phyloP scores from a whole-genome alignment of 2,329 filamentous ascomycete species.

The Cladophialophora yegresii region DNA sequence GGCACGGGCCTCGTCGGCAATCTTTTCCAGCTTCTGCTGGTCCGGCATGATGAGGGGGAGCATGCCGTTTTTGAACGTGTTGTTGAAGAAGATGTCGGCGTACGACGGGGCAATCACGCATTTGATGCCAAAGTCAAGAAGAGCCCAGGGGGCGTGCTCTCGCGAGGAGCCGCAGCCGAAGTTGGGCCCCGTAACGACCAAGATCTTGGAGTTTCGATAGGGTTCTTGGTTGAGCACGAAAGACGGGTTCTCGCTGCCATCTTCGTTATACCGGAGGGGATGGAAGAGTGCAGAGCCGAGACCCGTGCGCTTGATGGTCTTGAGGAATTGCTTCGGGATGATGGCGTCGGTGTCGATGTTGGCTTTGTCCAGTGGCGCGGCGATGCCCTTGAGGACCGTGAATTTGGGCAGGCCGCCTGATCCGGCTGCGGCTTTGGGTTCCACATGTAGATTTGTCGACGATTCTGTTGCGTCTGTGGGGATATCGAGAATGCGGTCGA shows the following conservation, averaged over 20 bases:
- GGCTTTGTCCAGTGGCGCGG: slow-evolving; percentile 79
- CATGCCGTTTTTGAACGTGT: slow-evolving; percentile 99
- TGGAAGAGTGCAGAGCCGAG: slow-evolving; percentile 87
- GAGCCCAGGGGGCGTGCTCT: slow-evolving; percentile 95
- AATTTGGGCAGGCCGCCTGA: slow-evolving; percentile 78
- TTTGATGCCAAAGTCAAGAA: slow-evolving; percentile 94
- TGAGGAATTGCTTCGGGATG: slow-evolving; percentile 98
- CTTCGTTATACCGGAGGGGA: slow-evolving; percentile 73
- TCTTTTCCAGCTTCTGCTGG: slow-evolving; percentile 61
- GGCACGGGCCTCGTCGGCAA: slow-evolving; percentile 75
- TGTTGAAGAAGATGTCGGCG: slow-evolving; percentile 98
- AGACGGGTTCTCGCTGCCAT: slow-evolving; percentile 72
- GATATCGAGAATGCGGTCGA: slow-evolving; percentile 64
- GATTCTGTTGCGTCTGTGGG: slow-evolving; percentile 62
- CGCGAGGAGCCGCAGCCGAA: slow-evolving; percentile 92
- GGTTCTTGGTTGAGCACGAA: slow-evolving; percentile 91
- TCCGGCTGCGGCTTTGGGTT: slow-evolving; percentile 51
- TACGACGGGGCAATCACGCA: slow-evolving; percentile 87
- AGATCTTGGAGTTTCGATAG: slow-evolving; percentile 80
- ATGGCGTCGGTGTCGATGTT: slow-evolving; percentile 99
- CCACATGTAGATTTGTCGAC: slow-evolving; percentile 61
- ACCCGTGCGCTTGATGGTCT: slow-evolving; percentile 97
- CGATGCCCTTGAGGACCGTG: slow-evolving; percentile 77
- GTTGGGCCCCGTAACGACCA: slow-evolving; percentile 88
- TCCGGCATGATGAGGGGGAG: slow-evolving; percentile 77